Conservation (phyloP, 192 early-diverging fungal genomes). For the Pilaira anomala region DNA sequence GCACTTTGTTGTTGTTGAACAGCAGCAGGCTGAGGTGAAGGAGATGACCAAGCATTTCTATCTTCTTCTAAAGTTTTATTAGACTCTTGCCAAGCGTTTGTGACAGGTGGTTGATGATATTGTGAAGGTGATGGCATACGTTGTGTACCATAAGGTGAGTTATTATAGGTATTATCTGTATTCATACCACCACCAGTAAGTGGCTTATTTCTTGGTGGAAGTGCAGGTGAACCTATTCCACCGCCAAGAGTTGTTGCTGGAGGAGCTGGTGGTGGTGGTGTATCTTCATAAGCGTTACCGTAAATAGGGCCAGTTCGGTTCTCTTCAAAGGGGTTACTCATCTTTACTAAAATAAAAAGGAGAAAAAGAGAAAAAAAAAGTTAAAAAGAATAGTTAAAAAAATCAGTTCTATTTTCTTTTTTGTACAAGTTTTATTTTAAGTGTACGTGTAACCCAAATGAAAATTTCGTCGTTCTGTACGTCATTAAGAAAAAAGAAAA, state of each 20-base stretch:
- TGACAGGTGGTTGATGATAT: slow-evolving; percentile 1
- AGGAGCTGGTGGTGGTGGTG: background rate
- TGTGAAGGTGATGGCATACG: slow-evolving; percentile 27
- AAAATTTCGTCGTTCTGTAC: too few species aligned
- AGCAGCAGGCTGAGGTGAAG: slow-evolving; percentile 10
- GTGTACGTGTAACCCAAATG: too few species aligned
- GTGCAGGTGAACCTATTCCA: too few species aligned
- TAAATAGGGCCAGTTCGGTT: background rate
- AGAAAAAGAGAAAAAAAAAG: background rate
- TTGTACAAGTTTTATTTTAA: too few species aligned
- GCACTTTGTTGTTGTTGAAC: too few species aligned
- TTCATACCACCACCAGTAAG: too few species aligned
- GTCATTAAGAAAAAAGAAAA: too few species aligned
- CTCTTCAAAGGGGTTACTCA: slow-evolving; percentile 16
- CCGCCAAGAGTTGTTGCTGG: too few species aligned
- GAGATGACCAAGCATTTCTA: slow-evolving; percentile 9
- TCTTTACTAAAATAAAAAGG: background rate
- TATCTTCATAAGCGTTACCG: slow-evolving; percentile 6
- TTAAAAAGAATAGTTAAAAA: background rate
- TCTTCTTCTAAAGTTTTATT: slow-evolving; percentile 13
- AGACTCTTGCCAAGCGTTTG: slow-evolving; percentile 10
- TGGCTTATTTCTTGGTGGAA: slow-evolving; percentile 1
- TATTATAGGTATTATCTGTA: background rate
- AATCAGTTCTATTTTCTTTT: too few species aligned
- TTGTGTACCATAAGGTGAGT: background rate